Conservation (phyloP, 2,329 filamentous ascomycete species). For the Pseudogymnoascus sp. region DNA sequence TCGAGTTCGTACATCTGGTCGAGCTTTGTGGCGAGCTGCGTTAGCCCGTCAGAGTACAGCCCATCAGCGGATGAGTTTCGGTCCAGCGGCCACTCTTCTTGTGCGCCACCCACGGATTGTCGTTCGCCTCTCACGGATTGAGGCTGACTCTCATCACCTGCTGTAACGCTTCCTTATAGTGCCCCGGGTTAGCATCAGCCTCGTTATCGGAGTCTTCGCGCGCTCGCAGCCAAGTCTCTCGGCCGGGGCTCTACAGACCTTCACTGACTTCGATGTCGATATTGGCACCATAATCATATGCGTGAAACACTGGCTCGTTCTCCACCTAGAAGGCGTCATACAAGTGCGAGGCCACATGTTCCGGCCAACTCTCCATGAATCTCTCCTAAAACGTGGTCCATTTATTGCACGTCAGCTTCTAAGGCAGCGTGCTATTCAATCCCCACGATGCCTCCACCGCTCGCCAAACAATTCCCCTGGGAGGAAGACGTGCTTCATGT, state of each 20-base stretch:
- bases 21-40: too few species aligned
- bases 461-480: not conserved
- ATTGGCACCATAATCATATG: not conserved
- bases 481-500: not conserved
- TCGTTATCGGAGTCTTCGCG: not conserved
- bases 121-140: not conserved
- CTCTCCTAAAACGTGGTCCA: not conserved
- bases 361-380: not conserved
- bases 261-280: not conserved
- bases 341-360: slow-evolving; percentile 4
- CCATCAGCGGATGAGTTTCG: not conserved
- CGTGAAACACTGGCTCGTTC: not conserved
- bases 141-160: not conserved
- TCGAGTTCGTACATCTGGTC: too few species aligned
- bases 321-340: slow-evolving; percentile 19
- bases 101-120: not conserved
- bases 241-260: not conserved
- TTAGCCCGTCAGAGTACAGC: too few species aligned
- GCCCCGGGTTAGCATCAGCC: not conserved
- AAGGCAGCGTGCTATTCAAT: not conserved
- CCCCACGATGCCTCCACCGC: not conserved
- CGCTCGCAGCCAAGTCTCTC: not conserved
- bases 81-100: not conserved
- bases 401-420: not conserved
- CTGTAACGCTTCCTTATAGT: not conserved